Evolutionary conservation across 2,329 filamentous ascomycete species (phyloP).

Genomic region (Blumeria graminis): DNA sequence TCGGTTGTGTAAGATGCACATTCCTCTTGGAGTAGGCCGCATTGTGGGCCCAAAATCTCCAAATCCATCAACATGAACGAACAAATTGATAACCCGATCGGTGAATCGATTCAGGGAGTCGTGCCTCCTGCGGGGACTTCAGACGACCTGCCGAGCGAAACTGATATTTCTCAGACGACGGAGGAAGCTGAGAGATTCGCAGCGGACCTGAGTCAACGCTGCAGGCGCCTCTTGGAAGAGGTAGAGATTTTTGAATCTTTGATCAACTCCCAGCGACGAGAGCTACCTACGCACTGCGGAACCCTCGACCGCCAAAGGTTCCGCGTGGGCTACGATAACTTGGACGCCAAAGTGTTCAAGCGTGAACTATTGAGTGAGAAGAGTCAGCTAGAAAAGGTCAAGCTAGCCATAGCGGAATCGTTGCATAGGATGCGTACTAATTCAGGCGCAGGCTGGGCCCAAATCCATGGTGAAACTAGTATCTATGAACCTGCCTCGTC

Average conservation of each 20-base stretch:
- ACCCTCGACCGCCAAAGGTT: neutral
- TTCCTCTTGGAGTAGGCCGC: too few relatives aligned
- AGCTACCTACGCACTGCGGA: conserved; percentile 6
- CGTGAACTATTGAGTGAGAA: conserved; percentile 23
- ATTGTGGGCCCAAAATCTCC: too few relatives aligned
- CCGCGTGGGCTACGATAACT: conserved; percentile 13
- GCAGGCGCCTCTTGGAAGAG: conserved; percentile 18
- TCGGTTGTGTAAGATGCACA: too few relatives aligned
- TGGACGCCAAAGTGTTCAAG: conserved; percentile 25
- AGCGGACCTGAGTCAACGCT: conserved; percentile 13
- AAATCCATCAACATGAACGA: too few relatives aligned
- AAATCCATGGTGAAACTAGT: conserved; percentile 29
- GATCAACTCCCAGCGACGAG: conserved; percentile 19
- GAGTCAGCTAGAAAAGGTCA: conserved; percentile 21
- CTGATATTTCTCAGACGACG: too few relatives aligned
- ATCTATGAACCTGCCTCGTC: conserved; percentile 42
- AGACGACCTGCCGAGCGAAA: too few relatives aligned
- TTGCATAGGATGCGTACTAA: neutral
- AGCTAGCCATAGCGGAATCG: neutral
- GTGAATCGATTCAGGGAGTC: too few relatives aligned
- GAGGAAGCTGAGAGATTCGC: neutral
- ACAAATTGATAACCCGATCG: too few relatives aligned
- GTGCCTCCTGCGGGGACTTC: too few relatives aligned
- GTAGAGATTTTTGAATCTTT: conserved; percentile 20
- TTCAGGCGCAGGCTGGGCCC: conserved; percentile 5